Conservation (phyloP, 2,329 filamentous ascomycete species). For the Aspergillus sp. region DNA sequence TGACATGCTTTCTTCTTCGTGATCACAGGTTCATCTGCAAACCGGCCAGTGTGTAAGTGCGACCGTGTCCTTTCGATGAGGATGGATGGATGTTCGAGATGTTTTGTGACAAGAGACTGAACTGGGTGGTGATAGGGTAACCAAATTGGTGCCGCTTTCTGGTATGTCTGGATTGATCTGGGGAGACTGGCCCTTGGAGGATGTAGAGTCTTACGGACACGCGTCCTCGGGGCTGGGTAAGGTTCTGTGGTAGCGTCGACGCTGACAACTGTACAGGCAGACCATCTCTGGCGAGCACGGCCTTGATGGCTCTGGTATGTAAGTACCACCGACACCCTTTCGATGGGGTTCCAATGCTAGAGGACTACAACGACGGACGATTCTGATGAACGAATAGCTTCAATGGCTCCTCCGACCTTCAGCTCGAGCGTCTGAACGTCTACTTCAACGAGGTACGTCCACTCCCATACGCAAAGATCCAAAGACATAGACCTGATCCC, state of each 20-base stretch:
- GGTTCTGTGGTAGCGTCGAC: background rate
- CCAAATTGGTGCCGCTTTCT: slow-evolving; percentile 99
- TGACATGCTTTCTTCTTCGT: slow-evolving; percentile 42
- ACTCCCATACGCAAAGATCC: background rate
- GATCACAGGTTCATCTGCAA: slow-evolving; percentile 92
- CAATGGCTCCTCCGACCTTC: slow-evolving; percentile 96
- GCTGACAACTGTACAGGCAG: slow-evolving; percentile 60
- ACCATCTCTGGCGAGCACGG: slow-evolving; percentile 89
- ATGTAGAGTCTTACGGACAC: background rate
- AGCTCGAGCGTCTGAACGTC: slow-evolving; percentile 99
- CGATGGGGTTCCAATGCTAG: background rate
- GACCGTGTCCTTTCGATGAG: slow-evolving; percentile 5
- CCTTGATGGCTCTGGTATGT: slow-evolving; percentile 95
- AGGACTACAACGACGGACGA: slow-evolving; percentile 7
- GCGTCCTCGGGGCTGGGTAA: background rate
- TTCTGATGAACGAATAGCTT: slow-evolving; percentile 60
- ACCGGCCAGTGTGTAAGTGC: slow-evolving; percentile 96
- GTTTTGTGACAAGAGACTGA: slow-evolving; percentile 19
- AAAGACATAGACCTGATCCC: slow-evolving; percentile 7
- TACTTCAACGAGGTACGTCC: slow-evolving; percentile 87
- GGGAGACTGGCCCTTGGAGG: background rate
- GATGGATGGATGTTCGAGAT: slow-evolving; percentile 2
- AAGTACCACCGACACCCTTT: slow-evolving; percentile 46
- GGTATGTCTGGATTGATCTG: slow-evolving; percentile 56
- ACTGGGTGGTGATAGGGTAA: slow-evolving; percentile 69